Evolutionary conservation across 2,329 filamentous ascomycete genomes (phyloP).

Genomic region (Cladosporium halotolerans): DNA sequence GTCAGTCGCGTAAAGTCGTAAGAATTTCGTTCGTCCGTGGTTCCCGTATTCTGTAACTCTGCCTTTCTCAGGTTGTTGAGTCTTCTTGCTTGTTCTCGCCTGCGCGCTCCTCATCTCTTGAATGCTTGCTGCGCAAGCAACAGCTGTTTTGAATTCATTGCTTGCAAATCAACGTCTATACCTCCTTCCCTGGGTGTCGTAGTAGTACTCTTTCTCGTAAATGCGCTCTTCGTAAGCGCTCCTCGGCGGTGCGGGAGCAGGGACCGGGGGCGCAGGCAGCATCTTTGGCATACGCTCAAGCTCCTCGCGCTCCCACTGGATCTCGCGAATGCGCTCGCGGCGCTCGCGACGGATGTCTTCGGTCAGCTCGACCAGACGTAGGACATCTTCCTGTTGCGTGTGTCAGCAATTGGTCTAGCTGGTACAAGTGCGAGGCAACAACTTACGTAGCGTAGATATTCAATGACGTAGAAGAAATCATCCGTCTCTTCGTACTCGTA

Average conservation of each 20-base stretch:
- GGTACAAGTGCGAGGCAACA: not conserved
- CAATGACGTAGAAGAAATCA: slow-evolving; percentile 84
- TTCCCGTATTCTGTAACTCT: not conserved
- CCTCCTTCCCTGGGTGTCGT: slow-evolving; percentile 42
- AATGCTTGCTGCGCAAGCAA: too few species aligned
- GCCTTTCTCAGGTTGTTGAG: not conserved
- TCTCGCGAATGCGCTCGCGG: slow-evolving; percentile 53
- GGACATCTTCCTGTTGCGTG: slow-evolving; percentile 69
- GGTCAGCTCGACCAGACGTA: slow-evolving; percentile 73
- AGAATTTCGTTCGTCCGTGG: not conserved
- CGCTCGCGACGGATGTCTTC: slow-evolving; percentile 70
- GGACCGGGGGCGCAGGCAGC: slow-evolving; percentile 35
- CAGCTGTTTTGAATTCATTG: too few species aligned
- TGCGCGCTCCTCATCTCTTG: not conserved
- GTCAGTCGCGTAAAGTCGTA: not conserved
- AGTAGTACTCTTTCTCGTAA: slow-evolving; percentile 62
- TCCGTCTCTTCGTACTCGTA: slow-evolving; percentile 91
- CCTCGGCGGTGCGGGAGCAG: slow-evolving; percentile 31
- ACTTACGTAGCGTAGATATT: slow-evolving; percentile 82
- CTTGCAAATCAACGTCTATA: slow-evolving; percentile 9
- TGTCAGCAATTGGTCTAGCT: slow-evolving; percentile 9
- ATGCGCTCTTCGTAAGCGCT: slow-evolving; percentile 56
- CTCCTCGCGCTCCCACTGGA: slow-evolving; percentile 54
- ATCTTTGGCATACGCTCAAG: slow-evolving; percentile 44
- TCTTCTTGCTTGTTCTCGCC: not conserved